Base-by-base conservation (phyloP, 768 basidiomycete genomes). In the Scleroderma bovista region DNA sequence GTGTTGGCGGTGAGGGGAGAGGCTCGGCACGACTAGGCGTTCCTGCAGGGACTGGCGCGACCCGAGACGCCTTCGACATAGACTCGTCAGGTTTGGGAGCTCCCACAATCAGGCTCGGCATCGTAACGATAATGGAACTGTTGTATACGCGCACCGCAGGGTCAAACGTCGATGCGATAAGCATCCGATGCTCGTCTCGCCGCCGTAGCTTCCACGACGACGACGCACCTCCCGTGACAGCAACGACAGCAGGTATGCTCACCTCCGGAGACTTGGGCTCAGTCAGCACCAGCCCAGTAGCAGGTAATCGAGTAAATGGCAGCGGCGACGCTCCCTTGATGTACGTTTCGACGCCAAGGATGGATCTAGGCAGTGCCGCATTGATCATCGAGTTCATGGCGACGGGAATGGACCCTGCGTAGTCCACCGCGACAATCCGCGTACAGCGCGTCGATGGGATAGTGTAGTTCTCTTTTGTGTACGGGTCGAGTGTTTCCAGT, bases 401-500 rank as follows among this genome's bases (percentile, higher is more conserved):
- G 16, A 84, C 79, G 0, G 93, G 93, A 34, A 95, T 79, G 1
- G 82, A 84, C 2, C 92, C 94, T 9, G 84, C 83, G 60, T 85
- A 92, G 66, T 97, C 94, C 51, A 93, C 77, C 1, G 89, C 86
- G 3, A 88, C 81, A 36, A 95, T 73, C 50, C 89, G 76, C 39
- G 88, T 93, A 65, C 91, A 94, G 42, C 87, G 70, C 34, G 93
- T 91, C 3, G 93, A 96, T 1, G 94, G 96, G 40, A 98, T 95
- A 12, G 91, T 80, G 61, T 93, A 95, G 55, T 91, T 92, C 67
- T 95, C 93, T 52, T 84, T 85, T 20, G 91, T 87, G 57, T 97
- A 97, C 0, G 94, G 93, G 61, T 98, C 95, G 42, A 98, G 78
- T 3, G 95, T 97, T 72, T 99, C 93, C 59, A 96, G 69, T 29